Conservation (phyloP, 768 basidiomycete genomes). For the Leccinum imitatum region DNA sequence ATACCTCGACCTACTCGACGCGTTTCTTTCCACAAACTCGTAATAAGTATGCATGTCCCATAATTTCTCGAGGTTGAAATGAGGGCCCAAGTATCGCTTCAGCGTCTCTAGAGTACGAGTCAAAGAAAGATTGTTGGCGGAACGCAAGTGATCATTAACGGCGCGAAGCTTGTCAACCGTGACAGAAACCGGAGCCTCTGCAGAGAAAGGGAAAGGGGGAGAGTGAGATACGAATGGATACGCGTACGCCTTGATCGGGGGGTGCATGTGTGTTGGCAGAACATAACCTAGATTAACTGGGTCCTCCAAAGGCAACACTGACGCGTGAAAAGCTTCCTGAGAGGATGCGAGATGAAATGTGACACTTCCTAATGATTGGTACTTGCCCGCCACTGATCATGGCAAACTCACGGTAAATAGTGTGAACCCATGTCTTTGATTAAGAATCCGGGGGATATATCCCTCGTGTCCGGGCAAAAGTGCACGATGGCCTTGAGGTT, state of each 20-base stretch:
- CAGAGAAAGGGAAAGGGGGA: conserved; percentile 40
- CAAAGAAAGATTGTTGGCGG: conserved; percentile 39
- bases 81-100: conserved; percentile 39
- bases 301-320: conserved; percentile 28
- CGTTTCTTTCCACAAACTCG: conserved; percentile 41
- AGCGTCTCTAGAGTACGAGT: conserved; percentile 39
- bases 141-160: conserved; percentile 35
- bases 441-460: conserved; percentile 28
- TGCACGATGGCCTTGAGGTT: conserved; percentile 35
- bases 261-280: conserved; percentile 25
- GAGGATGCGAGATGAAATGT: conserved; percentile 36
- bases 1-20: conserved; percentile 32
- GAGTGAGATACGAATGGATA: conserved; percentile 37
- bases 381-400: not conserved
- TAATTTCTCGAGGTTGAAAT: conserved; percentile 44
- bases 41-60: conserved; percentile 50
- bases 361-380: conserved; percentile 26
- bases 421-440: conserved; percentile 22
- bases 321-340: conserved; percentile 36
- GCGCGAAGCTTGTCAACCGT: conserved; percentile 18
- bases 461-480: conserved; percentile 32
- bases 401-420: conserved; percentile 29
- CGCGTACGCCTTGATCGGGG: conserved; percentile 32
- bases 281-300: conserved; percentile 19
- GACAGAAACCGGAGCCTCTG: conserved; percentile 31